Base-by-base conservation (phyloP, 1,284 basidiomycete species). In the Lentinus polychrous region DNA sequence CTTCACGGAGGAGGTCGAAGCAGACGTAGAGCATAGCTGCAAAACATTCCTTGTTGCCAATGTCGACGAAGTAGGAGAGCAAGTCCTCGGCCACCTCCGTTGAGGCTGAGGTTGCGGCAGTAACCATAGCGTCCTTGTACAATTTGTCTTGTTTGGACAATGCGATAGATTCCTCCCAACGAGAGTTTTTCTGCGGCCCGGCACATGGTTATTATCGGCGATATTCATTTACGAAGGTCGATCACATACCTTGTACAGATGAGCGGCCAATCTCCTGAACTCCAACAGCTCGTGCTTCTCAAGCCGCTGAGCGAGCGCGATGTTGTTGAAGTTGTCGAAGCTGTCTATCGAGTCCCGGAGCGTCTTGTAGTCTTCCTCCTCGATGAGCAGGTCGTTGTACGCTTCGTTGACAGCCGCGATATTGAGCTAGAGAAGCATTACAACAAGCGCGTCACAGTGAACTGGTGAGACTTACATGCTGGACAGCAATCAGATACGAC, bases 341-440 rank as follows among this genome's bases (percentile, higher is more conserved):
- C 91, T 93, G 68, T 98, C 94, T 54, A 99, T 93, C 18, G 91
- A 94, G 63, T 93, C 93, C 11, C 96, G 85, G 8, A 99, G 78
- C 1, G 94, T 97, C 67, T 95, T 93, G 73, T 93, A 94, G 67
- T 99, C 95, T 68, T 99, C 96, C 68, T 99, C 96, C 67, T 99
- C 96, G 54, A 99, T 98, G 48, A 99, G 75, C 31, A 99, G 73
- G 60, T 94, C 91, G 63, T 98, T 96, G 73, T 95, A 97, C 3
- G 94, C 94, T 57, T 96, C 93, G 64, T 99, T 99, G 62, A 99
- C 93, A 15, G 94, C 91, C 60, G 94, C 89, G 43, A 99, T 80
- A 68, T 99, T 98, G 61, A 95, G 78, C 84, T 94, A 56, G 8
- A 32, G 27, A 11, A 57, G 47, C 34, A 45, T 34, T 36, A 45